Percentiles rank a stretch among this genome's conserved stretches.
Conservation (phyloP, 192 early-diverging fungal species). For the Funneliformis mosseae region DNA sequence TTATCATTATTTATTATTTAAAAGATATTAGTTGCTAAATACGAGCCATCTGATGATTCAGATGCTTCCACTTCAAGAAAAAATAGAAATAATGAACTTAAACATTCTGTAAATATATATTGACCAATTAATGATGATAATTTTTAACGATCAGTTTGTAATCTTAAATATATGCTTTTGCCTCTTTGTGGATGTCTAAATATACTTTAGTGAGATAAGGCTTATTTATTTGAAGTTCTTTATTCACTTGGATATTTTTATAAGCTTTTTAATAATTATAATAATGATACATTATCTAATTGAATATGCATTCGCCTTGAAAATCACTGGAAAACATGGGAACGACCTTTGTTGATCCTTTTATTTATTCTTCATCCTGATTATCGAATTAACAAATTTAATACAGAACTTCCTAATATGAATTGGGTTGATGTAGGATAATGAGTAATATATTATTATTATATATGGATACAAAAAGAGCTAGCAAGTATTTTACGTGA, state of each 20-base stretch:
- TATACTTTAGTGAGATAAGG: neutral
- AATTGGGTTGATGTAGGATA: slow-evolving; percentile 2
- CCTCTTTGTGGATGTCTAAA: neutral
- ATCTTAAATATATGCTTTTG: neutral
- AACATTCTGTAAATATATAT: neutral
- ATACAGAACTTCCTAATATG: neutral
- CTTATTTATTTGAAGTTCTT: slow-evolving; percentile 10
- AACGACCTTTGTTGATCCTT: neutral
- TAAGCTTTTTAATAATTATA: neutral
- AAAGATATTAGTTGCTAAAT: neutral
- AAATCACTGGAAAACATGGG: neutral
- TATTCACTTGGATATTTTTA: slow-evolving; percentile 3
- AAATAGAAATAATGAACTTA: neutral
- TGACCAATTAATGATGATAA: neutral
- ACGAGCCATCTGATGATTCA: neutral
- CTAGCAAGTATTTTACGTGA: slow-evolving; percentile 15
- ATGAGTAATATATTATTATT: slow-evolving; percentile 30
- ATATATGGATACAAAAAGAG: slow-evolving; percentile 10
- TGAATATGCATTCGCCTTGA: neutral
- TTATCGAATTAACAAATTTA: slow-evolving; percentile 1
- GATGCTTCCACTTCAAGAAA: neutral
- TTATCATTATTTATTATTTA: slow-evolving; percentile 11
- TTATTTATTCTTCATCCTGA: slow-evolving; percentile 13
- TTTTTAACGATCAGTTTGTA: neutral
- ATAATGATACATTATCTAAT: neutral